These are phyloP conservation scores for Dunaliella salina DNA, from an alignment of 163 green algal genomes.

Conservation along the genomic window DNA sequence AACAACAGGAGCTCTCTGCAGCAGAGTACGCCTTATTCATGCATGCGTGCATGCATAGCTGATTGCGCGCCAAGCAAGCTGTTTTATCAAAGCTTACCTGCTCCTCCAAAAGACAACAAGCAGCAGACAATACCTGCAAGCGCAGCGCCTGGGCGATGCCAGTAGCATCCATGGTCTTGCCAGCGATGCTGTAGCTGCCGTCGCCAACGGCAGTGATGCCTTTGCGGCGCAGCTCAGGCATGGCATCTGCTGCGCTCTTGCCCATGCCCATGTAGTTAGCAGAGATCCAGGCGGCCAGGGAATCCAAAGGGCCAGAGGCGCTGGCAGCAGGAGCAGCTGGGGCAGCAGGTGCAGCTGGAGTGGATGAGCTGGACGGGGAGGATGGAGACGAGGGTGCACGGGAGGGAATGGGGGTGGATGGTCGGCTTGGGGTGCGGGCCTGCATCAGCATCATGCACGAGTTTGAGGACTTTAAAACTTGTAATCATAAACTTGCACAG, in stretches of 20 bases:
- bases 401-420: neutral
- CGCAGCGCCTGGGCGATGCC: neutral
- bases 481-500: too few relatives aligned
- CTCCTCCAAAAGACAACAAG: neutral
- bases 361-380: too few relatives aligned
- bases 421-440: neutral
- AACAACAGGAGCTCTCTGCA: too few relatives aligned
- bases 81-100: too few relatives aligned
- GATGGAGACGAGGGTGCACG: neutral
- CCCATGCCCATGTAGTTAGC: neutral
- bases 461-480: too few relatives aligned
- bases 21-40: too few relatives aligned
- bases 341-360: neutral
- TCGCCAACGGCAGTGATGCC: neutral
- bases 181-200: neutral
- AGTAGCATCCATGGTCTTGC: neutral
- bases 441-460: neutral
- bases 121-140: neutral
- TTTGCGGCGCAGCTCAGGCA: neutral
- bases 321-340: neutral
- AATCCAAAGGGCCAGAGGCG: neutral
- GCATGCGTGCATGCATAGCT: too few relatives aligned
- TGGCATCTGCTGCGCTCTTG: neutral
- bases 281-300: neutral
- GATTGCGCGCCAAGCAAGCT: too few relatives aligned